Evolutionary conservation across 106 monocot genomes (phyloP).

Genomic region (Allium sativum): DNA sequence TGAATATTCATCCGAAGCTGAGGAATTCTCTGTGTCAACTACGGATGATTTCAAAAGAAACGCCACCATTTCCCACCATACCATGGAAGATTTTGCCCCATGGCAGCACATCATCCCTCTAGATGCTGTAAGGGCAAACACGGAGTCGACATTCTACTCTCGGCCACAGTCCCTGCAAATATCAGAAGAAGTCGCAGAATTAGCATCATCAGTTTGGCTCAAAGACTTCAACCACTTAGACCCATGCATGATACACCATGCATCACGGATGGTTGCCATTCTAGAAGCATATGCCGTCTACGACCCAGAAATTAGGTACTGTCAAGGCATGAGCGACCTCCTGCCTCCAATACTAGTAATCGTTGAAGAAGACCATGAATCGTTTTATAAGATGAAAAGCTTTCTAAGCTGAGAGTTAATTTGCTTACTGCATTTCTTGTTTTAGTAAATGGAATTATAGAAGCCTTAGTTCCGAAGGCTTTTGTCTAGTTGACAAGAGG

Average conservation of each 20-base stretch:
- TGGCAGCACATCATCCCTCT: slow-evolving; percentile 87
- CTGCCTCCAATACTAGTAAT: slow-evolving; percentile 67
- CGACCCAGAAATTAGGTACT: slow-evolving; percentile 79
- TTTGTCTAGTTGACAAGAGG: too few species aligned
- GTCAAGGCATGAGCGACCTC: slow-evolving; percentile 92
- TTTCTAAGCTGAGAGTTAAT: too few species aligned
- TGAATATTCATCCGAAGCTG: slow-evolving; percentile 33
- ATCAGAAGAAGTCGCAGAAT: slow-evolving; percentile 21
- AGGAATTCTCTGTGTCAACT: slow-evolving; percentile 26
- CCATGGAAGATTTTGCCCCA: slow-evolving; percentile 55
- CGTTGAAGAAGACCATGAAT: slow-evolving; percentile 53
- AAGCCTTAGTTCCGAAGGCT: too few species aligned
- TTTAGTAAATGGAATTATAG: too few species aligned
- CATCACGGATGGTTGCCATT: slow-evolving; percentile 55
- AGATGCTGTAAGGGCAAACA: slow-evolving; percentile 80
- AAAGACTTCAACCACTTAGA: slow-evolving; percentile 80
- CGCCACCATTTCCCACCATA: slow-evolving; percentile 13
- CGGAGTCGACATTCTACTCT: slow-evolving; percentile 57
- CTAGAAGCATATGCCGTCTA: slow-evolving; percentile 86
- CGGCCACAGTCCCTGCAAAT: slow-evolving; percentile 37
- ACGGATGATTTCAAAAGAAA: slow-evolving; percentile 35
- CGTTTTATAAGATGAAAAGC: too few species aligned
- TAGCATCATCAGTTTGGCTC: slow-evolving; percentile 43
- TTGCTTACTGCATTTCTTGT: too few species aligned
- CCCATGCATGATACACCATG: slow-evolving; percentile 56